Evolutionary conservation across 225 moss, liverwort and hornwort genomes (phyloP), one percentile per base, ranked within the genome.

Genomic region (Pleurozium schreberi): DNA sequence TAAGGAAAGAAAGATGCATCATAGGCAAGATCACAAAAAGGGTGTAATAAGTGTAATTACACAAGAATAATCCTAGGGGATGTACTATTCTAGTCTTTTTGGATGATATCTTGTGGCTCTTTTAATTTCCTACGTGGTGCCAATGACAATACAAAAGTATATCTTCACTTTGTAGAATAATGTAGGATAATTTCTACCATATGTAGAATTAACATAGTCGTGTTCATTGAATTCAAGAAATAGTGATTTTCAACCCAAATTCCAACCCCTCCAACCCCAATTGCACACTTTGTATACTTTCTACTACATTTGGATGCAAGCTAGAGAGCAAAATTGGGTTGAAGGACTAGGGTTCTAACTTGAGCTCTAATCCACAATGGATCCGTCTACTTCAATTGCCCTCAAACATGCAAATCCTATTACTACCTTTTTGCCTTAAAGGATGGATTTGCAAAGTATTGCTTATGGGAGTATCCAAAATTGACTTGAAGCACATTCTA

Each of bases 351-450:
- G 18, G 14, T 33, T 34, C 1, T 17, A 64, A 64, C 17, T 64
- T 3, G 18, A 8, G n/a, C 2, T 64, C 36, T 34, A 34, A 18
- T 65, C 18, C 5, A 65, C 34, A 65, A 7, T 34, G 9, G 65
- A 2, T 34, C 0, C 10, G 0, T 65, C 5, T 65, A 18, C 9
- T 0, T 18, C 10, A 36, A 34, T 34, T 0, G 3, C 33, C 18
- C 36, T 3, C 3, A 34, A 65, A 65, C 36, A 36, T 65, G 65
- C 65, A 65, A 65, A 2, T 34, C 10, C 36, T 34, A 36, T 36
- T 66, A 36, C 17, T 66, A 66, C 36, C 5, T 67, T 67, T 38
- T 38, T n/a, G n/a, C n/a, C n/a, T n/a, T n/a, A 67, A 20, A 38
- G 6, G 67, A 38, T 68, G 22, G 23, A 22, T 68, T 68, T 68